phyloP scores from a whole-genome alignment of 2,329 filamentous ascomycete genomes.

The Clathrospora elynae region DNA sequence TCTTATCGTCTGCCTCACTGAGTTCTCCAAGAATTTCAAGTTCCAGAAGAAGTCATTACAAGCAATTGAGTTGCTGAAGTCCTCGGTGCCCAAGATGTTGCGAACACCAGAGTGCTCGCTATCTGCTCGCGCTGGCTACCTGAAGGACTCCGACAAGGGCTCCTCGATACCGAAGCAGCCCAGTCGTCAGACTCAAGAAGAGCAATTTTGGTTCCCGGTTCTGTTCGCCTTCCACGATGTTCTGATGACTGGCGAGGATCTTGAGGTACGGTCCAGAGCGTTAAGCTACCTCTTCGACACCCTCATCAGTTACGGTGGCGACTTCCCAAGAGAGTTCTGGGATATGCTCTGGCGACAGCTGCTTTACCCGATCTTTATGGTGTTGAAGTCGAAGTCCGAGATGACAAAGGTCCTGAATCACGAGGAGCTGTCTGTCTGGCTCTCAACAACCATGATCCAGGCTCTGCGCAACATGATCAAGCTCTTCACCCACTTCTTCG shows the following conservation, averaged over 20 bases:
- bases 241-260: slow-evolving; percentile 96
- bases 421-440: slow-evolving; percentile 96
- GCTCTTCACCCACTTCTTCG: slow-evolving; percentile 98
- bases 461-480: slow-evolving; percentile 98
- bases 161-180: slow-evolving; percentile 65
- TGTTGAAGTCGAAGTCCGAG: slow-evolving; percentile 92
- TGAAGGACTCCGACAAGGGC: slow-evolving; percentile 55
- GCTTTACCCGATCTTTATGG: slow-evolving; percentile 97
- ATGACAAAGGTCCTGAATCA: slow-evolving; percentile 95
- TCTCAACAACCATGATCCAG: slow-evolving; percentile 99
- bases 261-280: slow-evolving; percentile 87
- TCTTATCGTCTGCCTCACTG: slow-evolving; percentile 91
- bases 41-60: slow-evolving; percentile 99
- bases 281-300: slow-evolving; percentile 97
- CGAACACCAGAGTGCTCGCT: slow-evolving; percentile 94
- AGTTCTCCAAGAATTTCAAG: slow-evolving; percentile 97
- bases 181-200: slow-evolving; percentile 85
- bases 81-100: slow-evolving; percentile 91
- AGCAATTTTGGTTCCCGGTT: slow-evolving; percentile 98
- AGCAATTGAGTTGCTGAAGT: slow-evolving; percentile 92
- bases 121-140: slow-evolving; percentile 65
- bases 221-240: slow-evolving; percentile 99
- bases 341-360: slow-evolving; percentile 97
- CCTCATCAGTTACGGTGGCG: slow-evolving; percentile 83
- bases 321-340: slow-evolving; percentile 95